Base-by-base conservation (phyloP, 2,329 filamentous ascomycete genomes). In the Calycina marina region DNA sequence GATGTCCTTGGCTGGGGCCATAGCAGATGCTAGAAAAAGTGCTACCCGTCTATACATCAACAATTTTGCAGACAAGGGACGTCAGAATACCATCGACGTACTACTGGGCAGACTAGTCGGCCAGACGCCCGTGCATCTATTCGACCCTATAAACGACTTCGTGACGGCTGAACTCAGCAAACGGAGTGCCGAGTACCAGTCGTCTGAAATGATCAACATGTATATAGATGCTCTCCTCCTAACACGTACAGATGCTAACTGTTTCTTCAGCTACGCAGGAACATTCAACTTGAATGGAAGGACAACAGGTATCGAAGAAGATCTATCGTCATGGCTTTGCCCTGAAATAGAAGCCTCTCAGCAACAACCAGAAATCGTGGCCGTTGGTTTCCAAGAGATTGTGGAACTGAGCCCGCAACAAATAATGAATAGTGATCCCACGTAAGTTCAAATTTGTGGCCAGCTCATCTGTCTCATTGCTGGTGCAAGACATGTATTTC, bases 331-430 rank as follows among this genome's bases (percentile, higher is more conserved):
- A 2, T 98, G 90, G 90, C 61, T 98, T 4, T 85, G 80, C 49
- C 81, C 82, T 0, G 66, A 71, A 4, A 55, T 72, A 3, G 63
- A 70, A 30, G 45, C 55, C 12, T 59, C 63, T n/a, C 57, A 64
- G 27, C 59, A 67, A 28, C 73, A 81, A 39, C 86, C 90, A 4
- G 81, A 88, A 37, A 81, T 98, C 22, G 75, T 93, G 31, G 85
- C 80, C 5, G 77, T 94, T 11, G 90, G 84, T 0, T 96, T 98
- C 47, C 90, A 98, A 52, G 90, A 98, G 56, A 96, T 98, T 40
- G 90, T 98, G n/a, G 83, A 93, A 50, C 62, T 98, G 28, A 94
- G 84, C 46, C 90, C 92, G 11, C 88, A 96, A 53, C 90, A 98
- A 50, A 96, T 98, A 50, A 94, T 98, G 85, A 93, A 92, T 43